These are phyloP conservation scores for Aphanomyces invadans DNA, from an alignment of 352 stramenopile genomes.

Conservation along the genomic window DNA sequence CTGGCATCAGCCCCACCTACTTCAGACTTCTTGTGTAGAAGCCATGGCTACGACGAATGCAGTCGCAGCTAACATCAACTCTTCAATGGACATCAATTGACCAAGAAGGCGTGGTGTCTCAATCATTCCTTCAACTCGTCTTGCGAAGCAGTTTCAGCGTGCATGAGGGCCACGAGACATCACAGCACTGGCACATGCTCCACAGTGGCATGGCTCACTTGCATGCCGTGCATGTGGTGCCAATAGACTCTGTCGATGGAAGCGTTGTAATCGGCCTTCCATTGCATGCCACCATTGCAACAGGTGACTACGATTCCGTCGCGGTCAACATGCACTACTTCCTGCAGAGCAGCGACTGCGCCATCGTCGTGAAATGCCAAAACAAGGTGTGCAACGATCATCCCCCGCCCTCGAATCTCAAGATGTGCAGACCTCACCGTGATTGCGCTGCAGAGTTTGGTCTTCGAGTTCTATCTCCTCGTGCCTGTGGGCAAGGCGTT, in stretches of 20 bases:
- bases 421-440: background rate
- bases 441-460: background rate
- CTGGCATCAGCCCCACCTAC: background rate
- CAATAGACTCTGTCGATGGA: constrained; percentile 33
- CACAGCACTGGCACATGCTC: constrained; percentile 22
- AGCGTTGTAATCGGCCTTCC: constrained; percentile 35
- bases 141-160: constrained; percentile 24
- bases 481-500: background rate
- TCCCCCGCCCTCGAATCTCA: no score
- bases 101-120: background rate
- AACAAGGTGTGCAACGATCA: background rate
- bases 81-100: constrained; percentile 21
- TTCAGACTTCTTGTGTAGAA: constrained; percentile 30
- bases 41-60: constrained; percentile 32
- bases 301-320: background rate
- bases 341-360: background rate
- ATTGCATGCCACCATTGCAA: constrained; percentile 18
- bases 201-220: constrained; percentile 28
- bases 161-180: constrained; percentile 7
- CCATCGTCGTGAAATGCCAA: background rate
- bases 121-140: background rate
- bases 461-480: background rate
- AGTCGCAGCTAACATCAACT: constrained; percentile 19
- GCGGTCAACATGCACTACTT: background rate
- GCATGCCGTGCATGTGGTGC: constrained; percentile 31